Percentiles rank a stretch among this genome's conserved stretches.
Conservation (phyloP, 352 stramenopile genomes). For the Plasmopara muralis region DNA sequence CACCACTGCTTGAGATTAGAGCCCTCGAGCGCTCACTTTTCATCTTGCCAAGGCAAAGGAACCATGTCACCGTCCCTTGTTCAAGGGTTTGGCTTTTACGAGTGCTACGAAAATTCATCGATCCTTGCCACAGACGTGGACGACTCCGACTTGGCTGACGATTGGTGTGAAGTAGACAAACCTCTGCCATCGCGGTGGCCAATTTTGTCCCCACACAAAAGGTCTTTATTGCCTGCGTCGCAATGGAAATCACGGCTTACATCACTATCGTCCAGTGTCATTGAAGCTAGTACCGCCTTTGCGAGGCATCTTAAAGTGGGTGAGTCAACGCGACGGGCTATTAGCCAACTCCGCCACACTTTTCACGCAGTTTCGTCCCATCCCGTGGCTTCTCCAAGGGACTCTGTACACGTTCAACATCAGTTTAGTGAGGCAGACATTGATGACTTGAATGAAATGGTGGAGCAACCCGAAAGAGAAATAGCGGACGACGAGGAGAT, state of each 20-base stretch:
- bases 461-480: conserved; percentile 8
- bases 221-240: background rate
- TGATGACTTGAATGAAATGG: conserved; percentile 1
- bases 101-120: conserved; percentile 15
- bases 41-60: conserved; percentile 4
- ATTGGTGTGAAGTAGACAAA: conserved; percentile 13
- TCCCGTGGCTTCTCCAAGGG: conserved; percentile 3
- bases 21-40: conserved; percentile 13
- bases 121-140: conserved; percentile 18
- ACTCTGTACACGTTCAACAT: conserved; percentile 5
- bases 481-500: conserved; percentile 6
- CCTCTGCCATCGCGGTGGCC: conserved; percentile 5
- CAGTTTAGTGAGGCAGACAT: conserved; percentile 16
- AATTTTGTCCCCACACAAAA: conserved; percentile 18
- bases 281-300: conserved; percentile 3
- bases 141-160: conserved; percentile 14
- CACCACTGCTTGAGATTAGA: background rate
- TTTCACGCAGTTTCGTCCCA: conserved; percentile 11
- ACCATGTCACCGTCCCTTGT: conserved; percentile 12
- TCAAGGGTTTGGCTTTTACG: conserved; percentile 6
- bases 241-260: conserved; percentile 15
- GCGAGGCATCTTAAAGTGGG: conserved; percentile 16
- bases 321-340: conserved; percentile 15
- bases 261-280: conserved; percentile 14
- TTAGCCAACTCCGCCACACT: conserved; percentile 19